Evolutionary conservation across 2,329 filamentous ascomycete species (phyloP).

Genomic region (Nigrograna mackinnonii): DNA sequence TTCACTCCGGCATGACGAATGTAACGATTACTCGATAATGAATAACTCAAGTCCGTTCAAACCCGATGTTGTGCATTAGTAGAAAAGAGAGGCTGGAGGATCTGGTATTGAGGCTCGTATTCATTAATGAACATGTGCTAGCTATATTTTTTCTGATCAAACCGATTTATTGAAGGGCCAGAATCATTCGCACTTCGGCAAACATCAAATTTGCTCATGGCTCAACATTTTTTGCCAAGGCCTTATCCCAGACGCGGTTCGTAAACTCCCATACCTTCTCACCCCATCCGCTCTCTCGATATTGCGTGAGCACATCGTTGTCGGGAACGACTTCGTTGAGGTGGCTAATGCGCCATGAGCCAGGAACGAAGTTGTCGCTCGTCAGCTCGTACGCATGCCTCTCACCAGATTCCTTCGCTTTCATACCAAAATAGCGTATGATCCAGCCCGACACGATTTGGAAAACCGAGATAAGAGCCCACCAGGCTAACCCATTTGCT

Average conservation of each 20-base stretch:
- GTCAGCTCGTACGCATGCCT: slow-evolving; percentile 31
- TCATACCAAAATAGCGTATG: slow-evolving; percentile 19
- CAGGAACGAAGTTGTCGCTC: slow-evolving; percentile 13
- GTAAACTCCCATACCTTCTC: slow-evolving; percentile 15
- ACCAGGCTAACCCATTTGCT: slow-evolving; percentile 6
- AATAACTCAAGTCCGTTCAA: too few relatives aligned
- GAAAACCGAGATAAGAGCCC: slow-evolving; percentile 9
- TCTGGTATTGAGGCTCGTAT: too few relatives aligned
- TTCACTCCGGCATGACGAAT: too few relatives aligned
- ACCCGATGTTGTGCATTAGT: too few relatives aligned
- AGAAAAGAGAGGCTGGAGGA: too few relatives aligned
- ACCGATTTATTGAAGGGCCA: too few relatives aligned
- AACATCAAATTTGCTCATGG: too few relatives aligned
- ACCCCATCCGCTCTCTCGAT: slow-evolving; percentile 10
- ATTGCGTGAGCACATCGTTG: slow-evolving; percentile 8
- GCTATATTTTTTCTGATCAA: too few relatives aligned
- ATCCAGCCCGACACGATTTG: slow-evolving; percentile 12
- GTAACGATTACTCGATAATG: too few relatives aligned
- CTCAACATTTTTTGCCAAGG: too few relatives aligned
- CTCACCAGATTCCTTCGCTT: slow-evolving; percentile 27
- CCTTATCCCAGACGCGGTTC: slow-evolving; percentile 10
- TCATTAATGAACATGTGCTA: too few relatives aligned
- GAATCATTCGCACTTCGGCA: too few relatives aligned
- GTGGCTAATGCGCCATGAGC: slow-evolving; percentile 12
- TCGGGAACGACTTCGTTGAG: slow-evolving; percentile 8